Evolutionary conservation across 139 green algal genomes (phyloP).

Genomic region (Eudorina sp.): DNA sequence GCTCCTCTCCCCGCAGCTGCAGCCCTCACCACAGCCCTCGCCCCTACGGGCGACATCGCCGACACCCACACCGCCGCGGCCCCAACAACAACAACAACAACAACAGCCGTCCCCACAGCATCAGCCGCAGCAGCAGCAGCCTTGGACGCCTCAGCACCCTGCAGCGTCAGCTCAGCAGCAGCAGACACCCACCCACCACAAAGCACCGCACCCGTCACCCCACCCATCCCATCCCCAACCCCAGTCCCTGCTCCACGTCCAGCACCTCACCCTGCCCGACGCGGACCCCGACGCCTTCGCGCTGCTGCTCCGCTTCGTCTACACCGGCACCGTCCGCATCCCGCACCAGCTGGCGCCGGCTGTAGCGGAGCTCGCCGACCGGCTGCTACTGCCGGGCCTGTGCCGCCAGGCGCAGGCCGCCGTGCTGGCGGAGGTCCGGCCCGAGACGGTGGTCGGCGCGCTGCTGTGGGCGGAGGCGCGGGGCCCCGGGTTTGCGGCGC

Average conservation of each 20-base stretch:
- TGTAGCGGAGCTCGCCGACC: slow-evolving; percentile 4
- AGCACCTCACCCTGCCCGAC: slow-evolving; percentile 12
- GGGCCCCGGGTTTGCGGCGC: background rate
- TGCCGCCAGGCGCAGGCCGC: background rate
- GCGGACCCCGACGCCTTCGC: background rate
- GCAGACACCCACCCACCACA: no score
- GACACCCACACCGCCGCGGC: no score
- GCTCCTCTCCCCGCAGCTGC: no score
- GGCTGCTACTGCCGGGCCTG: slow-evolving; percentile 11
- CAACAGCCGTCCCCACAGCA: no score
- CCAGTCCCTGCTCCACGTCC: background rate
- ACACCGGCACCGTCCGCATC: background rate
- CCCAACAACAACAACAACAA: no score
- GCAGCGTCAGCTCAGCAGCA: no score
- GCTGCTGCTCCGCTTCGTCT: slow-evolving; percentile 6
- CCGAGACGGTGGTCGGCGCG: background rate
- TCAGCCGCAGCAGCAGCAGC: no score
- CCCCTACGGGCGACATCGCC: no score
- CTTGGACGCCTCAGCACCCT: no score
- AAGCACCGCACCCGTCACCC: no score
- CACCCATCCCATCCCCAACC: no score
- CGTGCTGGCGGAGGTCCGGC: background rate
- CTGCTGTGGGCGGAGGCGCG: slow-evolving; percentile 18
- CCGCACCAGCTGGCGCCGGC: background rate
- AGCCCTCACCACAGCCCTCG: no score